These are phyloP conservation scores for Colletotrichum theobromicola DNA, from an alignment of 2,329 filamentous ascomycete genomes.

Conservation along the genomic window DNA sequence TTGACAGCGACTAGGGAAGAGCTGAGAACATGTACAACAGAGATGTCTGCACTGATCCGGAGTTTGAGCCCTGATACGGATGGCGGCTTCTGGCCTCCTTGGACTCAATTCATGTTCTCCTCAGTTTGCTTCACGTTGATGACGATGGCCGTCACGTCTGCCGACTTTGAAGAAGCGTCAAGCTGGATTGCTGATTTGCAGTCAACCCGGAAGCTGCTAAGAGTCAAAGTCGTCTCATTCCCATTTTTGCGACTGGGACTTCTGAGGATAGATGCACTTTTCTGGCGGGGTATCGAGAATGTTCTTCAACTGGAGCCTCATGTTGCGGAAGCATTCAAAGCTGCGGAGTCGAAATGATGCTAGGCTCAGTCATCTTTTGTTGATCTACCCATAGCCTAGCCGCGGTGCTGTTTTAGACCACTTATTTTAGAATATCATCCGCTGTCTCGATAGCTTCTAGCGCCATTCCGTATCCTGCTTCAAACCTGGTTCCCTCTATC, in stretches of 20 bases:
- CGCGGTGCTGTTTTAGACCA: background rate
- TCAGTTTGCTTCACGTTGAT: slow-evolving; percentile 23
- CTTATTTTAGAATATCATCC: slow-evolving; percentile 28
- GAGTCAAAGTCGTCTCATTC: slow-evolving; percentile 23
- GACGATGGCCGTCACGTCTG: slow-evolving; percentile 11
- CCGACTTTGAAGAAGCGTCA: slow-evolving; percentile 6
- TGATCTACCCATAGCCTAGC: background rate
- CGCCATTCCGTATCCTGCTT: slow-evolving; percentile 45
- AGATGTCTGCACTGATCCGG: background rate
- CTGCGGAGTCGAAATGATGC: background rate
- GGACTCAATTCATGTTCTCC: slow-evolving; percentile 22
- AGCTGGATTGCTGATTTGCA: slow-evolving; percentile 21
- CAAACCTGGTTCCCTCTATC: no score
- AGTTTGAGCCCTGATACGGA: slow-evolving; percentile 15
- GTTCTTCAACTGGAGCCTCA: slow-evolving; percentile 24
- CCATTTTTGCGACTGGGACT: slow-evolving; percentile 23
- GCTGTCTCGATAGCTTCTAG: slow-evolving; percentile 36
- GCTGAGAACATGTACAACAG: background rate
- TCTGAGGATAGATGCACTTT: slow-evolving; percentile 25
- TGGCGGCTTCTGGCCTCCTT: slow-evolving; percentile 23
- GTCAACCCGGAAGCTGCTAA: slow-evolving; percentile 14
- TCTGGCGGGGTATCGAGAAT: slow-evolving; percentile 25
- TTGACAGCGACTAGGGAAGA: background rate
- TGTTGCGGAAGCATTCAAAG: slow-evolving; percentile 8
- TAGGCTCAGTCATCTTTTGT: background rate